Base-by-base conservation (phyloP, 2,329 filamentous ascomycete species). In the Colletotrichum acutatum region DNA sequence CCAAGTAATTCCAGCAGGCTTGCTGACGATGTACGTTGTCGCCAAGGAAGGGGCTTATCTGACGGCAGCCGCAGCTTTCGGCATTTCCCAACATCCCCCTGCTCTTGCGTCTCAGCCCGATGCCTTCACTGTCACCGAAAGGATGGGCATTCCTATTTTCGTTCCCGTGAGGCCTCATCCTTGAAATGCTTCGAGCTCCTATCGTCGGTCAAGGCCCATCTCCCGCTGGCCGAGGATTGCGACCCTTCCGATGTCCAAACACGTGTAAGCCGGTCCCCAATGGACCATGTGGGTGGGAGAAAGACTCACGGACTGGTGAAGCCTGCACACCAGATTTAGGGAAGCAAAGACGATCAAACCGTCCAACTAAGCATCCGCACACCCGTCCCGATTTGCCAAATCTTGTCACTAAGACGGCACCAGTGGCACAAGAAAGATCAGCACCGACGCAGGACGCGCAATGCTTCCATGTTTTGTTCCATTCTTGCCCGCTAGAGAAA, bases 1-100 rank as follows among this genome's bases (percentile, higher is more conserved):
- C 65, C 46, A 37, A 53, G 37, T 46, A 57, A 30, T 32, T n/a
- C 22, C 42, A 46, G 49, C 22, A 32, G 42, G 19, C 37, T 26
- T 37, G 63, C 57, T 71, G 68, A 71, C 63, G 57, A 67, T 34
- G 62, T 63, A 62, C 32, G 63, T 61, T 52, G 68, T 56, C 49
- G 63, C 63, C 68, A 71, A 71, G 68, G 58, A 68, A 63, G 37
- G 57, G 69, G 64, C 69, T 59, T 72, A 58, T 72, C 64, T 71
- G 57, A 71, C 64, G 52, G 37, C 46, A 72, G 59, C 70, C 66
- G 70, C 66, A 72, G 59, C 42, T 68, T 60, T 70, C 70, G 70
- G 70, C 70, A 72, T 58, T 65, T 57, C 60, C 56, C 16, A 11
- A 72, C 11, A 7, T 58, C 24, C 46, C 37, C 30, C 34, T 46